Base-by-base conservation (phyloP, 495 filamentous ascomycete species). In the Astrothelium subdiscretum region DNA sequence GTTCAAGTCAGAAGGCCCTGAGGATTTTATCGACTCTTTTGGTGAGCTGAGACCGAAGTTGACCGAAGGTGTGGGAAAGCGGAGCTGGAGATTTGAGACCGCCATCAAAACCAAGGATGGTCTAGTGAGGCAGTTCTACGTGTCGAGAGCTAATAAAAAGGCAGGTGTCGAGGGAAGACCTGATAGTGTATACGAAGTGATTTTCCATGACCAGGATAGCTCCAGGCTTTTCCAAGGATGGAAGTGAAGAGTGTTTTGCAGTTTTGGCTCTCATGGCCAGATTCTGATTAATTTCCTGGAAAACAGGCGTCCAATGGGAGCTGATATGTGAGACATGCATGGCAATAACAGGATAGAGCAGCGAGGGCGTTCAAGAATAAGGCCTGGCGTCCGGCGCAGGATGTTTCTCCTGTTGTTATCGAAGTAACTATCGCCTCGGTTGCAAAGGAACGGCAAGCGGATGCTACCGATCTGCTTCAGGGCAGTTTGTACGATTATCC, bases 81-180 rank as follows among this genome's bases (percentile, higher is more conserved):
- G 24, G 5, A 52, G 44, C n/a, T 63, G 62, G 62, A 35, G 22
- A 20, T 59, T 63, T 15, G 32, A 59, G 42, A 26, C 42, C 40
- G 38, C 57, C 15, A 20, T 15, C 3, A 35, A 51, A 11, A 58
- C 29, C 20, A n/a, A 18, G 2, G 62, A 51, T 59, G 62, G 57
- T 29, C 57, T 31, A 20, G 61, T 63, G 57, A 43, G 62, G 57
- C 54, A 59, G 32, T 63, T 63, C 26, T 63, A 63, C 27, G 35
- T 63, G 20, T 48, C 43, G 20, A 15, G 43, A 22, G 43, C 10
- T 5, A 48, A 48, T 48, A 20, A 22, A 15, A 59, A 63, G 18
- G 59, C n/a, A 26, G 43, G 31, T 12, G 26, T 20, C 15, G 44
- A 35, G 20, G 57, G 38, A 31, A 43, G 15, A 29, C 15, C 3